phyloP scores from a whole-genome alignment of 2,329 filamentous ascomycete genomes.

The Ophiocordyceps robertsii region DNA sequence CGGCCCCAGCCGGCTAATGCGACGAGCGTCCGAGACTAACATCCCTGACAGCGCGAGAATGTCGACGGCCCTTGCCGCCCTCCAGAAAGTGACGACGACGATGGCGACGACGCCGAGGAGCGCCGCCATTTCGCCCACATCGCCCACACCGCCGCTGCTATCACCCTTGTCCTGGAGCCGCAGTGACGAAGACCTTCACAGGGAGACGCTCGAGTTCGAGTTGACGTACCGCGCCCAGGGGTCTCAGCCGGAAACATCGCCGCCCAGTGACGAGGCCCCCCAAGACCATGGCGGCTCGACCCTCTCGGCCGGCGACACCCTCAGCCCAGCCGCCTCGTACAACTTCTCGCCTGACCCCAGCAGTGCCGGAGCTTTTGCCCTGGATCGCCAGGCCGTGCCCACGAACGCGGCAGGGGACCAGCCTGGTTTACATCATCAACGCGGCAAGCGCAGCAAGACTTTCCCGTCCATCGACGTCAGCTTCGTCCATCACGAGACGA shows the following conservation, averaged over 20 bases:
- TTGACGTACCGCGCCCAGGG: conserved; percentile 19
- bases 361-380: conserved; percentile 44
- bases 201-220: conserved; percentile 18
- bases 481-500: conserved; percentile 29
- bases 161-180: conserved; percentile 59
- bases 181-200: conserved; percentile 56
- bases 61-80: conserved; percentile 28
- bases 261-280: conserved; percentile 13
- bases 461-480: conserved; percentile 62
- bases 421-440: conserved; percentile 54
- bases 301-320: conserved; percentile 51
- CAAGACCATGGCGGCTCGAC: conserved; percentile 33
- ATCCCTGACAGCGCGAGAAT: conserved; percentile 53
- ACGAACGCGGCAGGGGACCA: conserved; percentile 16
- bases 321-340: conserved; percentile 65
- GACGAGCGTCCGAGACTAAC: conserved; percentile 53
- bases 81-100: conserved; percentile 28
- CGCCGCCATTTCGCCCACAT: conserved; percentile 54
- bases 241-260: conserved; percentile 20
- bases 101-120: conserved; percentile 34
- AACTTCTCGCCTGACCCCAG: conserved; percentile 63
- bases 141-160: conserved; percentile 45
- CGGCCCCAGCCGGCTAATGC: conserved; percentile 32
- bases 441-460: conserved; percentile 63
- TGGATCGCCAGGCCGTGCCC: conserved; percentile 21